A percentile compares a stretch with the other conserved stretches of the same genome.
phyloP scores from a whole-genome alignment of 495 filamentous ascomycete genomes.

The Penicillium atrosanguineum region DNA sequence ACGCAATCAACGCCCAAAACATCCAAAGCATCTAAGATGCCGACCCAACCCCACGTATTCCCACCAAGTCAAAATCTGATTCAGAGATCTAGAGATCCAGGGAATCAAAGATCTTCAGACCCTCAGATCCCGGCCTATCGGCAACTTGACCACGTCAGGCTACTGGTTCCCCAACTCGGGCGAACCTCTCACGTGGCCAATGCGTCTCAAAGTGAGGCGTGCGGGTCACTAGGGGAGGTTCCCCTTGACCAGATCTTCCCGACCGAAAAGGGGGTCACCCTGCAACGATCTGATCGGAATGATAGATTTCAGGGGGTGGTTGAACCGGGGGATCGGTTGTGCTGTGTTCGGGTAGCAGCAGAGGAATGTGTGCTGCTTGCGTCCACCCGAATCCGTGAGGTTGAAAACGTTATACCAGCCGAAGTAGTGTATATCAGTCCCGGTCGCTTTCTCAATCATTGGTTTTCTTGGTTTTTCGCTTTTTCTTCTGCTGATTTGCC shows the following conservation, averaged over 20 bases:
- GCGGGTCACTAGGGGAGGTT: constrained; percentile 1
- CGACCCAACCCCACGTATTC: not conserved
- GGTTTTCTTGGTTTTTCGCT: not conserved
- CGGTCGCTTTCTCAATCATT: not conserved
- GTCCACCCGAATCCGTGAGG: not conserved
- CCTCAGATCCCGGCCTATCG: constrained; percentile 2
- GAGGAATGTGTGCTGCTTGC: not conserved
- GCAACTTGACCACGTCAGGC: constrained; percentile 10
- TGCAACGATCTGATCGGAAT: not conserved
- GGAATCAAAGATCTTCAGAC: not conserved
- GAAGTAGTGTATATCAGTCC: not conserved
- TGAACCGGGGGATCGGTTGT: not conserved
- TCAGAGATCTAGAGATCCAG: no score
- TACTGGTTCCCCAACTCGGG: constrained; percentile 17
- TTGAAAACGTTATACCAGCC: not conserved
- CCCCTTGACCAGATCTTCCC: not conserved
- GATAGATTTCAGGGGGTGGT: not conserved
- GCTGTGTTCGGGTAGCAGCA: not conserved
- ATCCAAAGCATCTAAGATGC: not conserved
- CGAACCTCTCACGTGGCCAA: constrained; percentile 20
- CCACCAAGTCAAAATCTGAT: not conserved
- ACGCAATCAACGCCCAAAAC: not conserved
- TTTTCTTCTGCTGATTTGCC: not conserved
- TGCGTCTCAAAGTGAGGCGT: constrained; percentile 25
- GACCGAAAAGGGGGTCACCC: not conserved